Percentiles rank a stretch among this genome's conserved stretches.
phyloP scores from a whole-genome alignment of 257 asterid species.

The Cruciata laevipes region DNA sequence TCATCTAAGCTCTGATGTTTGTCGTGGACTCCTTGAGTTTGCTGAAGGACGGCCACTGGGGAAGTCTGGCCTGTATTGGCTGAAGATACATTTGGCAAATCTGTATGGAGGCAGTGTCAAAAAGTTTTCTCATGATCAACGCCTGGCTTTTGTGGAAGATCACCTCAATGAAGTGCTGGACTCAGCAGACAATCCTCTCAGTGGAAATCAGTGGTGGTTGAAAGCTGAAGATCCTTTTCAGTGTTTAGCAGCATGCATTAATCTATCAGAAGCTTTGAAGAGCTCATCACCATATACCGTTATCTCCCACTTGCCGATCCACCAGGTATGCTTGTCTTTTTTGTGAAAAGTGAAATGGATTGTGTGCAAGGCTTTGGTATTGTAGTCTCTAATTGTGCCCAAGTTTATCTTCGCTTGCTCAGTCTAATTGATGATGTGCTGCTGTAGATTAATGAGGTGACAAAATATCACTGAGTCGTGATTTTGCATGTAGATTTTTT shows the following conservation, averaged over 20 bases:
- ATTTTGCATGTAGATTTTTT: neutral
- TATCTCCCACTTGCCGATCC: constrained; percentile 80
- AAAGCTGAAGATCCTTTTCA: constrained; percentile 97
- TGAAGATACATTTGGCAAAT: constrained; percentile 86
- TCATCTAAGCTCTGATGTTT: constrained; percentile 89
- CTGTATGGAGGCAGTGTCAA: constrained; percentile 85
- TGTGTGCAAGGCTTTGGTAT: neutral
- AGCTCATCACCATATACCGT: constrained; percentile 65
- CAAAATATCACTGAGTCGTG: neutral
- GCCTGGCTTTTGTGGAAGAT: constrained; percentile 79
- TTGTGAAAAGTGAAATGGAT: constrained; percentile 1
- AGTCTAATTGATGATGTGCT: neutral
- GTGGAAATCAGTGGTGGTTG: constrained; percentile 92
- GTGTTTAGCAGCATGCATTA: constrained; percentile 76
- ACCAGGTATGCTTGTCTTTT: constrained; percentile 52
- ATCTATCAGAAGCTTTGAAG: constrained; percentile 82
- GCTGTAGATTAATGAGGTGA: neutral
- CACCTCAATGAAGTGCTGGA: constrained; percentile 91
- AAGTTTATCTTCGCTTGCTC: neutral
- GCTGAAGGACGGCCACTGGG: constrained; percentile 90
- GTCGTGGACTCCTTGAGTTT: constrained; percentile 95
- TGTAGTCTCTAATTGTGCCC: neutral
- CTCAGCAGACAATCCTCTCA: constrained; percentile 92
- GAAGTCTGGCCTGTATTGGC: constrained; percentile 77
- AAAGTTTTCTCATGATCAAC: constrained; percentile 79